A percentile compares a stretch with the other conserved stretches of the same genome.
Conservation (phyloP, 495 filamentous ascomycete species). For the Talaromyces adpressus region DNA sequence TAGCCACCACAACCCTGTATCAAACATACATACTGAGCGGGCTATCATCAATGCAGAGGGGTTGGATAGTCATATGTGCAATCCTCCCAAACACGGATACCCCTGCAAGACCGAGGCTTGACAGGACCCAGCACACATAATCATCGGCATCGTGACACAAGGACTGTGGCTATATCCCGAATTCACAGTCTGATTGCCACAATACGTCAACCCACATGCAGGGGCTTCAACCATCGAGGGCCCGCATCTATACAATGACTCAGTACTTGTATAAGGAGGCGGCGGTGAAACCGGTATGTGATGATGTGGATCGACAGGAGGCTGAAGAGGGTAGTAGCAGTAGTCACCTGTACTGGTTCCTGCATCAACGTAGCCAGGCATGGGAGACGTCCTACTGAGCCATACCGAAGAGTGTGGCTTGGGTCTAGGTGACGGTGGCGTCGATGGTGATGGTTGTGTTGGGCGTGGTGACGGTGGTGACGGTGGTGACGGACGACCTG, state of each 20-base stretch:
- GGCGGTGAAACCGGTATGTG: neutral
- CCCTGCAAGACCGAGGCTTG: neutral
- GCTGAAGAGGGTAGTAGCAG: neutral
- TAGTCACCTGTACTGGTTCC: neutral
- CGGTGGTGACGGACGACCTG: neutral
- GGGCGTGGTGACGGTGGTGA: neutral
- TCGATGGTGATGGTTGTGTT: neutral
- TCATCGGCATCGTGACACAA: neutral
- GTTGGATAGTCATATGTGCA: neutral
- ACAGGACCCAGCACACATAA: neutral
- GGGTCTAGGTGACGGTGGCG: neutral
- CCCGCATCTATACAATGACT: neutral
- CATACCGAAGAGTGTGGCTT: neutral
- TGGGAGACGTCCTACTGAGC: neutral
- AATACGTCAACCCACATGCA: neutral
- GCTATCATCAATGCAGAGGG: neutral
- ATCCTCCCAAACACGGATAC: neutral
- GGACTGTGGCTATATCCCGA: neutral
- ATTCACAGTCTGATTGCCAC: neutral
- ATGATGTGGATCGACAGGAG: neutral
- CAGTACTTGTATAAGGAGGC: neutral
- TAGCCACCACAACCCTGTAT: neutral
- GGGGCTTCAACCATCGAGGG: neutral
- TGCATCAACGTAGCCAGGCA: neutral
- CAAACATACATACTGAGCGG: neutral